Evolutionary conservation across 768 basidiomycete species (phyloP), one percentile per base, ranked within the genome.

Genomic region (Xanthoconium purpureum): DNA sequence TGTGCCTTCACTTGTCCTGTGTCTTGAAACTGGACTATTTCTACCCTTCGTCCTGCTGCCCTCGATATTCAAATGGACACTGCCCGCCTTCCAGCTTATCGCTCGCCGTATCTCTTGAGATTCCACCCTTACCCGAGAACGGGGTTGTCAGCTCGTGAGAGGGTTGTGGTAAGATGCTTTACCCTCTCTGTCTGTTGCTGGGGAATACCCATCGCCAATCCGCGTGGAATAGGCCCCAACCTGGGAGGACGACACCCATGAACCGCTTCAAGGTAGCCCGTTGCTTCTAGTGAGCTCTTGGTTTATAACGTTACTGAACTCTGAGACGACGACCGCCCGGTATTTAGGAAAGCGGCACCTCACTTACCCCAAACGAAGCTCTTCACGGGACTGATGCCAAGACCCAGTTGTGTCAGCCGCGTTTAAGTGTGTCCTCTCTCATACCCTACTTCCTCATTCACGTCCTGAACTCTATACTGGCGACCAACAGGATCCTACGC

Each of bases 71-170:
- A 11, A 30, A 65, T 72, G 66, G 66, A 70, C 42, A 35, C 48
- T 0, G 39, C 43, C 0, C 42, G 59, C 0, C 55, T 71, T 0
- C 71, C 69, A 1, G 47, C 63, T 38, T 71, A 71, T 47, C 65
- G 69, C 13, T 69, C 67, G 2, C 69, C 69, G 0, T 59, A 73
- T 35, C 45, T 73, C 6, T 43, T 67, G 29, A 55, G 69, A 18
- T 72, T 57, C 20, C 69, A 70, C 51, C 69, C 69, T 35, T 70
- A 70, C 55, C 68, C 69, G 38, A 67, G 70, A 37, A 43, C 47
- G 32, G 63, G 59, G 24, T 51, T 37, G 3, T 65, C 61, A 52
- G 29, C 36, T 40, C 67, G 59, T 61, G 69, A 71, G 63, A 69
- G 56, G 56, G 47, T 69, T 17, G 9, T 33, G 60, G 71, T 70